Base-by-base conservation (phyloP, 441 rosid genomes). In the Biscutella laevigata region DNA sequence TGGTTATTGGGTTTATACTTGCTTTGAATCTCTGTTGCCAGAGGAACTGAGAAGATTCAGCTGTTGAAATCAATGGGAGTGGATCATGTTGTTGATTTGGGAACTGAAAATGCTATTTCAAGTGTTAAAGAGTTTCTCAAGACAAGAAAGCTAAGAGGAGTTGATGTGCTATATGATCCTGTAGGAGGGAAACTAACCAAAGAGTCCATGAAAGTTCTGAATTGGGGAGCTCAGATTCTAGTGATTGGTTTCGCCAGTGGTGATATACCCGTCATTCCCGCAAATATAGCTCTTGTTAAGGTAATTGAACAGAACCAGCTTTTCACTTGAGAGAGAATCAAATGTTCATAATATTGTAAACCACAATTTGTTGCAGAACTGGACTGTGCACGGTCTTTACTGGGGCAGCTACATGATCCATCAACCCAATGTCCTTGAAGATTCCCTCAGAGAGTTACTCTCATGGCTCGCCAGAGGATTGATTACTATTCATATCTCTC, bases 331-430 rank as follows among this genome's bases (percentile, higher is more conserved):
- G 61, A 59, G 32, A 25, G 29, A 60, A 30, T 37, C 21, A 30
- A 38, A 45, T 27, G 28, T 55, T 55, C 9, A 41, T 20, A 13
- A 27, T n/a, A 13, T 53, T 26, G 25, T 57, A n/a, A 10, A 6
- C 29, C 29, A 48, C 15, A 32, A 41, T 13, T 34, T 57, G 46
- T 4, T 67, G 21, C 74, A 88, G 98, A 91, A 91, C 74, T 91
- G 98, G 95, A 83, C 98, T 0, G 76, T 91, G 42, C 98, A 91
- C 55, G 98, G 98, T 64, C 91, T 91, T 54, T 88, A 85, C 70
- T 85, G 96, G 96, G 96, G 95, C 13, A 86, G 96, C 82, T 74
- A 88, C 70, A 68, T 30, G 21, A 65, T 75, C 55, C 87, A 88
- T 63, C 75, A 37, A 29, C 91, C 95, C 0, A 53, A 1, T 46